A percentile compares a stretch with the other conserved stretches of the same genome.
Conservation (phyloP, 2,329 filamentous ascomycete species). For the Mycocentrospora acerina region DNA sequence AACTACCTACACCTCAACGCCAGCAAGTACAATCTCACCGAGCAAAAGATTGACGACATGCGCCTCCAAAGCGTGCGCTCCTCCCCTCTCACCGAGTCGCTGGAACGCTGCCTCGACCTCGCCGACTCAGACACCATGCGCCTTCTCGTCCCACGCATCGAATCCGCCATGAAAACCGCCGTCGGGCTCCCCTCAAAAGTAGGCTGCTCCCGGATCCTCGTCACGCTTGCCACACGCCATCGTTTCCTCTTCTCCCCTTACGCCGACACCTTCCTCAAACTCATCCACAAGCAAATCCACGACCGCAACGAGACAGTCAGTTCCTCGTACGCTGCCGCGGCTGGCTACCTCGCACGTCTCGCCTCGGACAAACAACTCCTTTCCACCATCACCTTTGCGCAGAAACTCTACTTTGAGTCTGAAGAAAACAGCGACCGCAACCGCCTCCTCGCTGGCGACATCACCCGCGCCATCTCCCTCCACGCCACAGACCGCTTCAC, state of each 20-base stretch:
- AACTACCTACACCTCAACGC: slow-evolving; percentile 93
- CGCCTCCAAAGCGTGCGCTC: slow-evolving; percentile 77
- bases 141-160: slow-evolving; percentile 69
- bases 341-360: slow-evolving; percentile 77
- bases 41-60: slow-evolving; percentile 87
- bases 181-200: slow-evolving; percentile 94
- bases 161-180: slow-evolving; percentile 78
- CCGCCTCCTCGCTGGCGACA: slow-evolving; percentile 76
- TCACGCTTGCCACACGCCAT: slow-evolving; percentile 80
- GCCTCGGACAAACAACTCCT: slow-evolving; percentile 62
- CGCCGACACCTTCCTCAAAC: slow-evolving; percentile 71
- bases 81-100: slow-evolving; percentile 88
- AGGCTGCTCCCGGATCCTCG: slow-evolving; percentile 81
- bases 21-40: slow-evolving; percentile 77
- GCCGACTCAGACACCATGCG: slow-evolving; percentile 78
- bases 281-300: slow-evolving; percentile 78
- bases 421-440: slow-evolving; percentile 74
- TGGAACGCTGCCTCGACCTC: slow-evolving; percentile 83
- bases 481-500: slow-evolving; percentile 87
- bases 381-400: slow-evolving; percentile 56
- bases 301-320: slow-evolving; percentile 95
- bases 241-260: slow-evolving; percentile 73
- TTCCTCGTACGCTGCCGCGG: slow-evolving; percentile 80
- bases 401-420: slow-evolving; percentile 75
- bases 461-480: slow-evolving; percentile 80